Evolutionary conservation across 148 eudicot species (phyloP), one percentile per base, ranked within the genome.

Genomic region (Chenopodium album): DNA sequence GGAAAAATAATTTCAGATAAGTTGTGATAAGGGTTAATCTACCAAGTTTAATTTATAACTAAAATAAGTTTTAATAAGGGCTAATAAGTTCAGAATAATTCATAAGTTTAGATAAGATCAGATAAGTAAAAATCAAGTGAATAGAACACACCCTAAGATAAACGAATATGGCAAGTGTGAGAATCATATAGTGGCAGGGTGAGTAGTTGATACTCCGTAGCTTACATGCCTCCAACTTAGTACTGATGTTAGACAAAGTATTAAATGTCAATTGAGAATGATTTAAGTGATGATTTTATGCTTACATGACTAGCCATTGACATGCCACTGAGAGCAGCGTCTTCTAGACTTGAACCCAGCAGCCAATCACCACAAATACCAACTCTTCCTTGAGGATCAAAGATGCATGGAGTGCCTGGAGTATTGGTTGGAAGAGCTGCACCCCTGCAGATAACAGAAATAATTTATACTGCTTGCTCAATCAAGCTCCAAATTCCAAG

Each of bases 341-440:
- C 89, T 86, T 95, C 99, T 72, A 95, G 79, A 84, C 94, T 95
- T 73, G 98, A 95, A 34, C 99, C 99, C 71, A 93, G 84, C 68
- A 95, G 89, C 99, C 99, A 95, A 93, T 95, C 99, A 77, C 99
- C 99, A 83, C 99, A 95, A 76, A 95, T 92, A 62, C 99, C 99
- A 83, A 97, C 92, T 88, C 99, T 87, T 87, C 98, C 99, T 73
- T 85, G 92, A 64, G 99, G 92, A 88, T 95, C 98, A 89, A 95
- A 95, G 78, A 95, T 93, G 85, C 97, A 95, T 71, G 99, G 98
- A 70, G 91, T 76, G 66, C 89, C 89, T n/a, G 98, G 99, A 59
- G 91, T 91, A 88, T 95, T 95, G 29, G 92, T 95, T 71, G 99
- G 99, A 90, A 95, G 99, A 85, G 98, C 99, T 77, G 99, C 99